A percentile compares a stretch with the other conserved stretches of the same genome.
phyloP scores from a whole-genome alignment of 257 asterid species.

The Solanum ahanhuiri region DNA sequence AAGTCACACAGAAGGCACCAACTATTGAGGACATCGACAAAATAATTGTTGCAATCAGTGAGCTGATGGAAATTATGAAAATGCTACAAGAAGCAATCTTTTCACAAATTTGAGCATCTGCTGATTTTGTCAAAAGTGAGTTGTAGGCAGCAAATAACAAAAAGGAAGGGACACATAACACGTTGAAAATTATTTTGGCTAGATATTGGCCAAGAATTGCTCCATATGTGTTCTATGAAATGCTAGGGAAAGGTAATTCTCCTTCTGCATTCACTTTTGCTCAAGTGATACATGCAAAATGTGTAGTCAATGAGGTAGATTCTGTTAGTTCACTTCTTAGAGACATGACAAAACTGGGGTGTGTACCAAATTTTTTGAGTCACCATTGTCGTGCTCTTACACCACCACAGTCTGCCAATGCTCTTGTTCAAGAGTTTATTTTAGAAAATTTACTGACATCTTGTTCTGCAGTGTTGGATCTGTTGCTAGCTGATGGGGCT shows the following conservation, averaged over 20 bases:
- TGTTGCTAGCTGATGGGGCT: not conserved
- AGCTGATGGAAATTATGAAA: not conserved
- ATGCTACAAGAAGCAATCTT: not conserved
- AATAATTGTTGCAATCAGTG: not conserved
- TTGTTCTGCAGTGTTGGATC: not conserved
- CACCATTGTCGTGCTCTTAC: not conserved
- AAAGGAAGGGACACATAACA: not conserved
- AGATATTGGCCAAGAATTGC: conserved; percentile 82
- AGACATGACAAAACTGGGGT: conserved; percentile 78
- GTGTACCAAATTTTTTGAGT: conserved; percentile 55
- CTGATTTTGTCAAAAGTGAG: not conserved
- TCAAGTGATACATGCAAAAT: conserved; percentile 63
- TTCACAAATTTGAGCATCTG: not conserved
- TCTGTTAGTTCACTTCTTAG: conserved; percentile 65
- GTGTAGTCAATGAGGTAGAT: conserved; percentile 59
- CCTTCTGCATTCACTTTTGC: conserved; percentile 66
- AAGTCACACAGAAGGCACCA: not conserved
- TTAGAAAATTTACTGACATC: not conserved
- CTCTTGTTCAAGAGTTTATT: not conserved
- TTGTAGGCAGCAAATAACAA: not conserved
- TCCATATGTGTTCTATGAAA: conserved; percentile 68
- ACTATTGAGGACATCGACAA: not conserved
- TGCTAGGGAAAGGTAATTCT: conserved; percentile 61
- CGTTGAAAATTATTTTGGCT: conserved; percentile 51
- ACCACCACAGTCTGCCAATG: not conserved